phyloP scores from a whole-genome alignment of 345 rosid genomes.

The Erysimum cheiranthoides region DNA sequence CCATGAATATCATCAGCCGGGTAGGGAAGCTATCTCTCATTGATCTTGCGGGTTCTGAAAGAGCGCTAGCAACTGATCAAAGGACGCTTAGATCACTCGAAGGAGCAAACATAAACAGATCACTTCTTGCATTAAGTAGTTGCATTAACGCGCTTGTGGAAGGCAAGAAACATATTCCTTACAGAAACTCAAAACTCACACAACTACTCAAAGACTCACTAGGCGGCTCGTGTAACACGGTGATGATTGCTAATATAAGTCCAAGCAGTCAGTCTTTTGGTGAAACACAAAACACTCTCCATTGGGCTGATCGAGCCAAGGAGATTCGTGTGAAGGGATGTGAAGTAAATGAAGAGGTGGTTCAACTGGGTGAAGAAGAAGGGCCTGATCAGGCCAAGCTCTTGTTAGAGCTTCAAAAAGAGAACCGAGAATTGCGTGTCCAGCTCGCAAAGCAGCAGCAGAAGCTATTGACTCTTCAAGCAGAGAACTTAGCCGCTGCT shows the following conservation, averaged over 20 bases:
- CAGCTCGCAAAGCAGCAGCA: constrained; percentile 80
- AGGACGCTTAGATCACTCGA: constrained; percentile 88
- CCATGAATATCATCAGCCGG: constrained; percentile 65
- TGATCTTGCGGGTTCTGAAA: constrained; percentile 99
- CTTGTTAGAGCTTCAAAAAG: constrained; percentile 81
- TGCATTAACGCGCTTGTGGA: constrained; percentile 97
- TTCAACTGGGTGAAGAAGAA: constrained; percentile 56
- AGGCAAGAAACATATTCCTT: constrained; percentile 95
- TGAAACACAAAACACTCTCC: constrained; percentile 95
- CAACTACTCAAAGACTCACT: constrained; percentile 94
- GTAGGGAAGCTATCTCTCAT: constrained; percentile 89
- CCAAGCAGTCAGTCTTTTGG: constrained; percentile 88
- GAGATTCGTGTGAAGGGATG: constrained; percentile 73
- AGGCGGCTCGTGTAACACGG: constrained; percentile 92
- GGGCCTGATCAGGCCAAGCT: constrained; percentile 70
- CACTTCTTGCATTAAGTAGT: constrained; percentile 93
- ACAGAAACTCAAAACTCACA: constrained; percentile 91
- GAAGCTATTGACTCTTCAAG: constrained; percentile 71
- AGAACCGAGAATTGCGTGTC: constrained; percentile 78
- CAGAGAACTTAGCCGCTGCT: constrained; percentile 67
- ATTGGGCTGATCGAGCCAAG: constrained; percentile 98
- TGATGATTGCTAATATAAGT: constrained; percentile 93
- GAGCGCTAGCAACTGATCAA: constrained; percentile 94
- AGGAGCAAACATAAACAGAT: constrained; percentile 94
- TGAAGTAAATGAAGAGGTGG: constrained; percentile 60